These are phyloP conservation scores for Lineolata rhizophorae DNA, from an alignment of 495 filamentous ascomycete species.

Conservation along the genomic window DNA sequence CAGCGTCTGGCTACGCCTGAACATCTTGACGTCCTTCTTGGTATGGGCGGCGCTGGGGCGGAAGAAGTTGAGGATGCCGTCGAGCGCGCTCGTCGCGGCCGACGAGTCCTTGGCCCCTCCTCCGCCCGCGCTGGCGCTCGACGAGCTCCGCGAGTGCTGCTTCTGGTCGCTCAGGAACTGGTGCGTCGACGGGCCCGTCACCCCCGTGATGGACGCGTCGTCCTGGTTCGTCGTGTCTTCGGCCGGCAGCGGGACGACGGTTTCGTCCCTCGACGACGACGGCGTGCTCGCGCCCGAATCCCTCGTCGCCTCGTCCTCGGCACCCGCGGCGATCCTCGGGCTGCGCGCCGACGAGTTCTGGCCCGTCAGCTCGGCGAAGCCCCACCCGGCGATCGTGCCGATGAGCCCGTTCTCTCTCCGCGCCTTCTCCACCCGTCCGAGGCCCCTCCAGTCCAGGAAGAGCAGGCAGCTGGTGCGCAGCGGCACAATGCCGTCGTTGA, in stretches of 20 bases:
- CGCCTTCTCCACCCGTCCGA: constrained; percentile 86
- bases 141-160: not conserved
- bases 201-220: constrained; percentile 16
- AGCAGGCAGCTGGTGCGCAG: constrained; percentile 82
- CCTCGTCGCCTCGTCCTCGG: constrained; percentile 10
- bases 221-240: constrained; percentile 32
- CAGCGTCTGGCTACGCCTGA: constrained; percentile 6
- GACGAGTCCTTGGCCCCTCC: not conserved
- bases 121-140: not conserved
- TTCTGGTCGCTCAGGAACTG: constrained; percentile 7
- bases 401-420: constrained; percentile 77
- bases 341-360: constrained; percentile 37
- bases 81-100: constrained; percentile 9
- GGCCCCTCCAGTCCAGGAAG: constrained; percentile 92
- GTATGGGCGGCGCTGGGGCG: constrained; percentile 5
- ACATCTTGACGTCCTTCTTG: constrained; percentile 16
- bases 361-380: constrained; percentile 85
- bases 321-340: constrained; percentile 14
- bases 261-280: constrained; percentile 11
- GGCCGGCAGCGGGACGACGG: constrained; percentile 34
- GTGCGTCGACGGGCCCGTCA: constrained; percentile 7
- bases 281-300: constrained; percentile 10
- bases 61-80: constrained; percentile 17
- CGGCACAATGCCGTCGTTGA: constrained; percentile 96
- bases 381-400: constrained; percentile 78